phyloP scores from a whole-genome alignment of 2,329 filamentous ascomycete species.

The Amauroascus niger region DNA sequence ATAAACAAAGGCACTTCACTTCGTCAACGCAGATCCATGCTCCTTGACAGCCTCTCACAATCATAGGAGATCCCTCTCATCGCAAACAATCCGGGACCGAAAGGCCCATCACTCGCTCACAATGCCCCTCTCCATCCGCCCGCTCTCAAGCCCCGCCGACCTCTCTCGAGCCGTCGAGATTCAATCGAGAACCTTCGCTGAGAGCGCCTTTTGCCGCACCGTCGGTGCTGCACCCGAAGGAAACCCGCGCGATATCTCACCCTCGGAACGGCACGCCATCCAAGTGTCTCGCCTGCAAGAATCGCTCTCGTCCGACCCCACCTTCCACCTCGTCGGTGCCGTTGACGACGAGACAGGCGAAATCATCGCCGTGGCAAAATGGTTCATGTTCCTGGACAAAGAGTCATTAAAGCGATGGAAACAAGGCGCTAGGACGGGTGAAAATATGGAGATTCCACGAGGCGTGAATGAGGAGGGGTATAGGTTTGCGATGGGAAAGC shows the following conservation, averaged over 20 bases:
- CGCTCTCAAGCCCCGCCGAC: constrained; percentile 9
- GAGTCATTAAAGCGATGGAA: constrained; percentile 10
- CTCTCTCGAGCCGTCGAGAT: constrained; percentile 11
- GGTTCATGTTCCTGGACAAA: constrained; percentile 9
- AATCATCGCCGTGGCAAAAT: constrained; percentile 14
- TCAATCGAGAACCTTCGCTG: constrained; percentile 7
- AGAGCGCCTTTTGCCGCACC: constrained; percentile 12
- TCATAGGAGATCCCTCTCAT: background rate
- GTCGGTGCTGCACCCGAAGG: constrained; percentile 6
- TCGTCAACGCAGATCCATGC: background rate
- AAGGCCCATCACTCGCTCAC: background rate
- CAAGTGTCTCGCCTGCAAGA: constrained; percentile 1
- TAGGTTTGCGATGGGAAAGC: constrained; percentile 7
- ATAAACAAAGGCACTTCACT: background rate
- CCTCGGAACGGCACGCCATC: constrained; percentile 6
- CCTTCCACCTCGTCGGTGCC: constrained; percentile 11
- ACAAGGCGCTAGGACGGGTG: constrained; percentile 1
- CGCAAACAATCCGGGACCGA: too few species aligned
- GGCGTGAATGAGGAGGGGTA: constrained; percentile 12
- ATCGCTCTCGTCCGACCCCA: constrained; percentile 6
- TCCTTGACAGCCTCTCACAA: background rate
- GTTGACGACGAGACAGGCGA: constrained; percentile 14
- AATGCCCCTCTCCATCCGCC: constrained; percentile 14
- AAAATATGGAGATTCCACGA: constrained; percentile 10
- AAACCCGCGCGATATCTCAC: constrained; percentile 3